Conservation (phyloP, 192 early-diverging fungal species). For the Obelidium mucronatum region DNA sequence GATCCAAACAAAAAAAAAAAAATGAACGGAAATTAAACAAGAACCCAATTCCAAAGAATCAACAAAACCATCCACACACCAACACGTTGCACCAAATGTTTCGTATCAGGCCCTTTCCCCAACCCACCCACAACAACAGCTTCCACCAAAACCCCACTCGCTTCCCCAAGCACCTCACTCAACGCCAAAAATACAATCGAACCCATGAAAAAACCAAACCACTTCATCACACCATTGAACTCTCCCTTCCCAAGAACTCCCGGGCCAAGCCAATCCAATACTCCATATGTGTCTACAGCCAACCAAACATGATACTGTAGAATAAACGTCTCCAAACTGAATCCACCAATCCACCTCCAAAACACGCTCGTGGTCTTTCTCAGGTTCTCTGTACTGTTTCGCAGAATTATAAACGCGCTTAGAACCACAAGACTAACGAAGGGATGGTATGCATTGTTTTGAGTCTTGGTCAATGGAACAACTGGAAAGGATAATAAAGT, state of each 20-base stretch:
- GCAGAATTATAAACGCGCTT: constrained; percentile 68
- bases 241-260: constrained; percentile 3
- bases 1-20: neutral
- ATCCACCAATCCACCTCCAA: constrained; percentile 66
- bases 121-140: constrained; percentile 22
- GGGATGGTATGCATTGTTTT: constrained; percentile 73
- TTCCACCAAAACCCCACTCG: constrained; percentile 21
- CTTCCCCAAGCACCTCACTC: constrained; percentile 18
- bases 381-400: constrained; percentile 64
- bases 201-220: constrained; percentile 9
- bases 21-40: neutral
- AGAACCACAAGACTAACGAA: constrained; percentile 70
- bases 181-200: constrained; percentile 24
- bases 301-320: constrained; percentile 83
- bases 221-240: neutral
- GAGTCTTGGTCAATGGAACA: constrained; percentile 54
- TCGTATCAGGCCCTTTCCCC: neutral
- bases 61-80: neutral
- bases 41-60: neutral
- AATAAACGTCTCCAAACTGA: constrained; percentile 79
- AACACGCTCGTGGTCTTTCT: constrained; percentile 62
- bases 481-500: too few species aligned
- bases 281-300: constrained; percentile 76
- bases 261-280: constrained; percentile 63
- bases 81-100: neutral